A percentile compares a stretch with the other conserved stretches of the same genome.
Conservation (phyloP, 257 asterid species). For the Przewalskia tangutica region DNA sequence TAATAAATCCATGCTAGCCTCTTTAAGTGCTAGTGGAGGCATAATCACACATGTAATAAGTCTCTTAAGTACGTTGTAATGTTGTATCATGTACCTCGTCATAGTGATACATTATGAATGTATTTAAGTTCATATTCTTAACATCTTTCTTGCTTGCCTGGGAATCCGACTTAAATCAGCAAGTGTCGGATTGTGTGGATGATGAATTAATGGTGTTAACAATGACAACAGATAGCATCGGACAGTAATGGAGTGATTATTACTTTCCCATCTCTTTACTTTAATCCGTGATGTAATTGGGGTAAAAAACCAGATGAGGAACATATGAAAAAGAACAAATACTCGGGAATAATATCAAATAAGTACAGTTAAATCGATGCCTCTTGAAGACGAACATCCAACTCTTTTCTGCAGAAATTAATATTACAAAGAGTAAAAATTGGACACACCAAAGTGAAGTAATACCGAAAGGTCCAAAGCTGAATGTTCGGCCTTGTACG, state of each 20-base stretch:
- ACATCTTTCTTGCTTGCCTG: background rate
- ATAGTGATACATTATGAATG: background rate
- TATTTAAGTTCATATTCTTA: background rate
- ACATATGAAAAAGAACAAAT: background rate
- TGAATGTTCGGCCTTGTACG: background rate
- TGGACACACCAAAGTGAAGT: background rate
- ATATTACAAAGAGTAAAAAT: background rate
- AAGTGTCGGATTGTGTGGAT: background rate
- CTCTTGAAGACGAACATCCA: background rate
- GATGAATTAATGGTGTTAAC: background rate
- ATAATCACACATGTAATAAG: background rate
- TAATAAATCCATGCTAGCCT: background rate
- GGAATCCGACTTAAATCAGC: background rate
- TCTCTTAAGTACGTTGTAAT: background rate
- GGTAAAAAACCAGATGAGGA: background rate
- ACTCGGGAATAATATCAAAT: background rate
- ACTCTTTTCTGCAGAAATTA: background rate
- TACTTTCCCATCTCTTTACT: background rate
- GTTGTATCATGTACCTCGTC: background rate
- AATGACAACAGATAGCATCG: background rate
- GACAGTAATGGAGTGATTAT: background rate
- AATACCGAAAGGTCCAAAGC: background rate
- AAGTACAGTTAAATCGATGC: background rate
- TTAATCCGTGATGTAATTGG: background rate
- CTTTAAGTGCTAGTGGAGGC: background rate